Conservation (phyloP, 225 moss, liverwort and hornwort genomes). For the Marchantia polymorpha region DNA sequence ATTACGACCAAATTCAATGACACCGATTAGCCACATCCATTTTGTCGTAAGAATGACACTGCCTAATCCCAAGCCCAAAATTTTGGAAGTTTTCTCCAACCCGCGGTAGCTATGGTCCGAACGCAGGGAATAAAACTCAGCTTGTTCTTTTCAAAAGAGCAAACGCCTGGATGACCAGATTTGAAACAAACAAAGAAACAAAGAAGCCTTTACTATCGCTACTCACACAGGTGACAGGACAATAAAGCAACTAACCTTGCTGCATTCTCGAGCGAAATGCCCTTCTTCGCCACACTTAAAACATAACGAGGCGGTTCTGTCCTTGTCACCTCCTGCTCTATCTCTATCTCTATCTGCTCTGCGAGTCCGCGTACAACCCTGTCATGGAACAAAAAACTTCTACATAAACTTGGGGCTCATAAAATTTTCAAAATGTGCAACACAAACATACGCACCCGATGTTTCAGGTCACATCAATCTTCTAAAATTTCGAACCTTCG, state of each 20-base stretch:
- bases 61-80: no score
- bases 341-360: conserved; percentile 27
- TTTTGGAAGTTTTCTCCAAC: no score
- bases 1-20: no score
- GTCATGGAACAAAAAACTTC: background rate
- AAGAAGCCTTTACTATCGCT: background rate
- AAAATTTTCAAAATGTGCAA: no score
- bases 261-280: conserved; percentile 83
- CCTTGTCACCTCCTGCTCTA: background rate
- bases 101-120: no score
- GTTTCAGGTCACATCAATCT: background rate
- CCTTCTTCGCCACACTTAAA: conserved; percentile 90
- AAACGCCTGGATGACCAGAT: no score
- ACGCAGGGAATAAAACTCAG: no score
- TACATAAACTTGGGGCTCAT: background rate
- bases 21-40: no score
- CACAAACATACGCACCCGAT: no score
- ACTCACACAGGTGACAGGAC: background rate
- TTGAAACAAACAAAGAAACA: background rate
- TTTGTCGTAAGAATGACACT: no score
- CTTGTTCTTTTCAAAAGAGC: no score
- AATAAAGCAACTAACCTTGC: conserved; percentile 9
- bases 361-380: conserved; percentile 52
- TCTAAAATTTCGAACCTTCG: background rate
- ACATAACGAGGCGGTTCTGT: conserved; percentile 47